Evolutionary conservation across 176 grass and related monocot species (phyloP).

Genomic region (Ensete ventricosum): DNA sequence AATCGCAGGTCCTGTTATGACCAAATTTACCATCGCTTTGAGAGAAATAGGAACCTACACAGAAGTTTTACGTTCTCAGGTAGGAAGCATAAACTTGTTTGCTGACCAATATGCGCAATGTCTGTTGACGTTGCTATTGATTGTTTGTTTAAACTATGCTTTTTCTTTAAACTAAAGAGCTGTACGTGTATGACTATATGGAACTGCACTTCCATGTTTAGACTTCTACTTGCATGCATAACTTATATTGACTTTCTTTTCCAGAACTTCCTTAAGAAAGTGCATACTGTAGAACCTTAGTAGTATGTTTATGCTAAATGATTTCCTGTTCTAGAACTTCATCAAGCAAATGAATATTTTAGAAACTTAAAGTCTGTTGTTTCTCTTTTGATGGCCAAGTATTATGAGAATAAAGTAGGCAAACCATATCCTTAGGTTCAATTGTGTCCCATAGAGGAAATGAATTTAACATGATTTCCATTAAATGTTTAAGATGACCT

Average conservation of each 20-base stretch:
- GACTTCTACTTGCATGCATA: background rate
- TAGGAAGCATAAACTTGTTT: constrained; percentile 14
- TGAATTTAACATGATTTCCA: background rate
- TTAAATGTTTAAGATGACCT: background rate
- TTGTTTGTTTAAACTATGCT: background rate
- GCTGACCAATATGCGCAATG: background rate
- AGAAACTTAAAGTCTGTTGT: background rate
- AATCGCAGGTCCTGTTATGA: constrained; percentile 86
- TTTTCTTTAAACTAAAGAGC: background rate
- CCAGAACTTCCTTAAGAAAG: background rate
- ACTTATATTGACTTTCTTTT: background rate
- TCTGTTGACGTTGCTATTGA: background rate
- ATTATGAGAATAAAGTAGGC: background rate
- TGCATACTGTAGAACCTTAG: too few species aligned
- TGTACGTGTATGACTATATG: background rate
- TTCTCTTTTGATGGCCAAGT: background rate
- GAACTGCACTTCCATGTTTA: background rate
- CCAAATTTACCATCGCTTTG: constrained; percentile 97
- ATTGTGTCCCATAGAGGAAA: background rate
- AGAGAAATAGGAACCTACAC: constrained; percentile 99
- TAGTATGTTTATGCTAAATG: background rate
- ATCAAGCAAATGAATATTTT: too few species aligned
- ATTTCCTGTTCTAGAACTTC: too few species aligned
- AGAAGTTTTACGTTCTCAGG: constrained; percentile 94
- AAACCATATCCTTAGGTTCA: background rate